These are phyloP conservation scores for Metarhizium humberi DNA, from an alignment of 2,329 filamentous ascomycete species.

Conservation along the genomic window DNA sequence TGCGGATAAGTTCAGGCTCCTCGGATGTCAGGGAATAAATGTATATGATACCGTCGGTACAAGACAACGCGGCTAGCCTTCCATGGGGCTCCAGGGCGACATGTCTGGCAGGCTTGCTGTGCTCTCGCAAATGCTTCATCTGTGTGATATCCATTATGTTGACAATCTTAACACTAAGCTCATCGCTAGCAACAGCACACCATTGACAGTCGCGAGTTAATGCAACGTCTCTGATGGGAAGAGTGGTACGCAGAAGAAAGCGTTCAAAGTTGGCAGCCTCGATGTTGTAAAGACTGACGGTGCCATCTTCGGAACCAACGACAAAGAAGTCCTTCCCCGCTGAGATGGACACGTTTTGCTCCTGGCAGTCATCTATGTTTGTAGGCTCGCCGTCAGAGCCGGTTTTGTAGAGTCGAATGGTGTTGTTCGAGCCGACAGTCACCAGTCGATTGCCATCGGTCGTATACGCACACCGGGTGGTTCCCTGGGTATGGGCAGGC, in stretches of 20 bases:
- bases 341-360: slow-evolving; percentile 73
- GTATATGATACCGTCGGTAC: slow-evolving; percentile 82
- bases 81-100: slow-evolving; percentile 79
- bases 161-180: slow-evolving; percentile 84
- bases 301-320: slow-evolving; percentile 86
- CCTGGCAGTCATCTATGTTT: slow-evolving; percentile 84
- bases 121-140: slow-evolving; percentile 72
- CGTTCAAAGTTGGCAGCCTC: slow-evolving; percentile 65
- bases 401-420: slow-evolving; percentile 84
- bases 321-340: slow-evolving; percentile 76
- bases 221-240: slow-evolving; percentile 79
- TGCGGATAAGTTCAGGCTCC: slow-evolving; percentile 71
- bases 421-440: slow-evolving; percentile 89
- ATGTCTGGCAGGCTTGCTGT: slow-evolving; percentile 82
- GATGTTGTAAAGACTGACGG: slow-evolving; percentile 89
- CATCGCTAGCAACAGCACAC: slow-evolving; percentile 95
- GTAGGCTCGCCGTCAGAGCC: slow-evolving; percentile 86
- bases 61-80: slow-evolving; percentile 67
- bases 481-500: slow-evolving; percentile 73
- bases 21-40: slow-evolving; percentile 75
- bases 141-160: slow-evolving; percentile 68
- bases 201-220: slow-evolving; percentile 74
- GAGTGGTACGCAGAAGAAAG: slow-evolving; percentile 72
- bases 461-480: slow-evolving; percentile 82
- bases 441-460: slow-evolving; percentile 79